Evolutionary conservation across 2,329 filamentous ascomycete species (phyloP).

Genomic region (Colletotrichum tamarilloi): DNA sequence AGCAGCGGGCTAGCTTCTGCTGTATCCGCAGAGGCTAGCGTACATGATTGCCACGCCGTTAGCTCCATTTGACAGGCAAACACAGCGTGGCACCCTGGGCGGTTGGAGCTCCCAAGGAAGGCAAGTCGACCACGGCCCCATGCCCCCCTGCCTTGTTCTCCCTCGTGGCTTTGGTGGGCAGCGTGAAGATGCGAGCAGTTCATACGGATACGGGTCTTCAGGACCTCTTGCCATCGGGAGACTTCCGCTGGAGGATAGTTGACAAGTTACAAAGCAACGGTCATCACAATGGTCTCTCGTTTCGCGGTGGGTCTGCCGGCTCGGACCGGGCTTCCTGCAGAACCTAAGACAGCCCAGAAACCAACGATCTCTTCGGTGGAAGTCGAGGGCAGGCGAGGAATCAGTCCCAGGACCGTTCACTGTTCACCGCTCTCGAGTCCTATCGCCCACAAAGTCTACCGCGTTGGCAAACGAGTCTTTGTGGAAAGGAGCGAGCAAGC

Average conservation of each 20-base stretch:
- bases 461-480: not conserved
- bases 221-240: not conserved
- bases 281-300: not conserved
- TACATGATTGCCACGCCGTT: not conserved
- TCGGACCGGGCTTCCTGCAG: conserved; percentile 20
- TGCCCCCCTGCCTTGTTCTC: not conserved
- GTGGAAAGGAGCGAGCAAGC: not conserved
- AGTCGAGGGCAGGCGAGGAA: not conserved
- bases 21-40: not conserved
- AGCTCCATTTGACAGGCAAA: conserved; percentile 7
- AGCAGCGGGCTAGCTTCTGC: not conserved
- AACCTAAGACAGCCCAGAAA: not conserved
- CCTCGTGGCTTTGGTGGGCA: not conserved
- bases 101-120: conserved; percentile 20
- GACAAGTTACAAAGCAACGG: not conserved
- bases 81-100: conserved; percentile 31
- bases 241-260: not conserved
- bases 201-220: not conserved
- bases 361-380: conserved; percentile 8
- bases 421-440: not conserved
- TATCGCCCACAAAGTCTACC: not conserved
- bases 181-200: not conserved
- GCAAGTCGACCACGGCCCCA: conserved; percentile 4
- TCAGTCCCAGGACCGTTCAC: not conserved
- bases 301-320: conserved; percentile 1